Base-by-base conservation (phyloP, 192 early-diverging fungal genomes). In the Nowakowskiella sp. region DNA sequence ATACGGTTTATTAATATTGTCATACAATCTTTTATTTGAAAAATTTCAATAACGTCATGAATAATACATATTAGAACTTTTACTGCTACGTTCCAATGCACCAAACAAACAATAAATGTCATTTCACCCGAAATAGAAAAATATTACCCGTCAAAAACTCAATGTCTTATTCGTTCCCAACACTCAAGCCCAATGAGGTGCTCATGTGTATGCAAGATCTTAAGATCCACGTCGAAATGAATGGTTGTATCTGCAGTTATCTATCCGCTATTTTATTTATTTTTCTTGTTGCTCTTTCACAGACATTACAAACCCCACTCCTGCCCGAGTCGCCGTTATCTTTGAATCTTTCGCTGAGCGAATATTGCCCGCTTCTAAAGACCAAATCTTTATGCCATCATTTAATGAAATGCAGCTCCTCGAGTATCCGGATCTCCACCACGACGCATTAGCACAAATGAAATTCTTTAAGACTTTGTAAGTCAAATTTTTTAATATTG, bases 131-230 rank as follows among this genome's bases (percentile, higher is more conserved):
- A n/a, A n/a, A n/a, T n/a, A n/a, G n/a, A n/a, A n/a, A n/a, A n/a
- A n/a, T n/a, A n/a, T n/a, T n/a, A n/a, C n/a, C n/a, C n/a, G n/a
- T n/a, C n/a, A n/a, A n/a, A n/a, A n/a, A n/a, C n/a, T n/a, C n/a
- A n/a, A n/a, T n/a, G n/a, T n/a, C 8, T 8, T 68, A 68, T 10
- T 60, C 65, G 26, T 92, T 84, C 58, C 90, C 90, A 3, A 69
- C 75, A 13, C 80, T 90, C 39, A 82, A 81, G 66, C 72, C 74
- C 6, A 61, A 72, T 28, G 87, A 88, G 32, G 85, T 92, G 22
- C 74, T 90, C 28, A 64, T 73, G 22, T 85, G 84, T 58, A 77
- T 90, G 80, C 42, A 65, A n/a, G 87, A 92, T 54, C 61, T 92
- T 25, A 71, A 85, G 23, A 78, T 92, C 26, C 77, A n/a, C n/a